Evolutionary conservation across 345 rosid genomes (phyloP).

Genomic region (Euphorbia tirucalli): DNA sequence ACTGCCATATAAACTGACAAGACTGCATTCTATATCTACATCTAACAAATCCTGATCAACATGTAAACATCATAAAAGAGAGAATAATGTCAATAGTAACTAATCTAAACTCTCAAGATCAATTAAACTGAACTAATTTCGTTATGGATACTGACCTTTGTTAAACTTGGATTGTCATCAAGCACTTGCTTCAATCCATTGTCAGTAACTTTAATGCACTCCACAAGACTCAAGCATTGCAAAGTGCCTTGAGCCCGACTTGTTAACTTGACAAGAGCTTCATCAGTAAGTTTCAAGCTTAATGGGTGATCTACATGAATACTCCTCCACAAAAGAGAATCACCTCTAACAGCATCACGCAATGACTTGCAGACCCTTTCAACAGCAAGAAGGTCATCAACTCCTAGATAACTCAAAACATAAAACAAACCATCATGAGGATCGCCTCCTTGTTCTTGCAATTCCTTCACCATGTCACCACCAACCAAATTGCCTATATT

Average conservation of each 20-base stretch:
- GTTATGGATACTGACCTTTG: conserved; percentile 13
- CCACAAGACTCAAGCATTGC: conserved; percentile 19
- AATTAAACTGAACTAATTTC: neutral
- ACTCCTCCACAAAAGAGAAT: conserved; percentile 21
- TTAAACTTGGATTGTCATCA: conserved; percentile 19
- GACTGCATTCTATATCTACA: neutral
- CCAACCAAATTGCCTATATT: neutral
- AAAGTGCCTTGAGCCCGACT: conserved; percentile 23
- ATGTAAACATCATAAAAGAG: neutral
- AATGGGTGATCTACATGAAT: conserved; percentile 16
- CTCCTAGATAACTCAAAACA: conserved; percentile 15
- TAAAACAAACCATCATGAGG: conserved; percentile 23
- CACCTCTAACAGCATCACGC: conserved; percentile 16
- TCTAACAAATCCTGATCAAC: neutral
- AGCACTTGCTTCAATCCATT: conserved; percentile 25
- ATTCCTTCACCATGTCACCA: conserved; percentile 4
- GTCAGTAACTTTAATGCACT: conserved; percentile 14
- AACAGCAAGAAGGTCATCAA: conserved; percentile 12
- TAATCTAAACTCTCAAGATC: neutral
- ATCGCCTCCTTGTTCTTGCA: conserved; percentile 16
- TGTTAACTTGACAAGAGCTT: conserved; percentile 11
- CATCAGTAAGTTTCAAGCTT: conserved; percentile 18
- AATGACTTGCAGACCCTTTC: conserved; percentile 22
- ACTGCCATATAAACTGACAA: neutral
- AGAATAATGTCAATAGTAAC: no score